A percentile compares a stretch with the other conserved stretches of the same genome.
Conservation (phyloP, 2,329 filamentous ascomycete genomes). For the Ophiocordyceps camponoti-floridani region DNA sequence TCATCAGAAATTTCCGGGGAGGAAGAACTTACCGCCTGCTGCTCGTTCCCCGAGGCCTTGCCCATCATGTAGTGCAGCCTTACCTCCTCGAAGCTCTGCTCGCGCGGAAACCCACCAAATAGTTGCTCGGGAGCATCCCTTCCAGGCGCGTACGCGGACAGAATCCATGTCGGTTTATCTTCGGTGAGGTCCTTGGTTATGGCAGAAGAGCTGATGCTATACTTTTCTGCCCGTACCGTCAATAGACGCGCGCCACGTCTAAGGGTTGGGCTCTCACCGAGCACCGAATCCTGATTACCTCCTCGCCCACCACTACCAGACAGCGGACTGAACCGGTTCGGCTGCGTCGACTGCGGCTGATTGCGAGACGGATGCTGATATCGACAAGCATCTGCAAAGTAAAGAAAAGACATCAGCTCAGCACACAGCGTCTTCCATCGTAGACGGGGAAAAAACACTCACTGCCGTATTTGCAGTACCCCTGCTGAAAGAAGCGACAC, state of each 20-base stretch:
- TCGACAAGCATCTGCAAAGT: conserved; percentile 27
- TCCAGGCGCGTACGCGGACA: conserved; percentile 73
- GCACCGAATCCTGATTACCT: conserved; percentile 5
- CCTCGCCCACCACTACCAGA: conserved; percentile 13
- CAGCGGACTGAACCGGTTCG: conserved; percentile 41
- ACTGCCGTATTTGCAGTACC: conserved; percentile 34
- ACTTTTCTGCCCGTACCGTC: conserved; percentile 13
- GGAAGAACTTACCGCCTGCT: conserved; percentile 25
- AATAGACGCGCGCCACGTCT: not conserved
- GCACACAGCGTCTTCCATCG: too few species aligned
- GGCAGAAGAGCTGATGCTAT: conserved; percentile 35
- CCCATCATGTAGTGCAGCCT: conserved; percentile 52
- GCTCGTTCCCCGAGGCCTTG: conserved; percentile 38
- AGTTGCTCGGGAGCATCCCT: conserved; percentile 63
- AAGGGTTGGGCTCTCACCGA: conserved; percentile 5
- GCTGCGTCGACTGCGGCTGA: conserved; percentile 6
- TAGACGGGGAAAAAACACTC: conserved; percentile 7
- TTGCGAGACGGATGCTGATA: conserved; percentile 31
- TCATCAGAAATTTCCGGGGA: not conserved
- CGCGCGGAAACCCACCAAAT: conserved; percentile 60
- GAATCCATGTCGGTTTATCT: conserved; percentile 66
- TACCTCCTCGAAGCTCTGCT: conserved; percentile 81
- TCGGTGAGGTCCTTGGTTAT: conserved; percentile 50
- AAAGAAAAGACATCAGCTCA: not conserved
- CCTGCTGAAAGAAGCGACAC: conserved; percentile 31